Base-by-base conservation (phyloP, 805 yeast species). In the Cyberlindnera nakhonratchasimensis region DNA sequence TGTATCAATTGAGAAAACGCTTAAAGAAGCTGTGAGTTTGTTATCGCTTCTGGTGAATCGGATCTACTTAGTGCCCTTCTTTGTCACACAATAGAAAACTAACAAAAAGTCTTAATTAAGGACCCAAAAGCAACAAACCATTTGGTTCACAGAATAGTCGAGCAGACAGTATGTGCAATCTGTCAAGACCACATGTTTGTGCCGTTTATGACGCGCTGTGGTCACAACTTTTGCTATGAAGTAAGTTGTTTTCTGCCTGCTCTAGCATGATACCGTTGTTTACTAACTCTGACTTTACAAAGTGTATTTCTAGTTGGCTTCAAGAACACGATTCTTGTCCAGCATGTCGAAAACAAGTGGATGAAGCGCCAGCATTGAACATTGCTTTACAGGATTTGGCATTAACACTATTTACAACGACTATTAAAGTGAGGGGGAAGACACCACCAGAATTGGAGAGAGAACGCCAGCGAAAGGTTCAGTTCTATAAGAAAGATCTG, bases 141-240 rank as follows among this genome's bases (percentile, higher is more conserved):
- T n/a, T 23, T 57, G 1, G 25, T 57, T 1, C 47, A 45, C 35
- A 50, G 54, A 16, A 29, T 63, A 5, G 32, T 60, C 12, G 66
- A 64, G 12, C 56, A 63, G 19, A 43, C 64, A 6, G 37, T 55
- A 25, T 85, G 93, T 56, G 70, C 82, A 6, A 71, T 85, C 10
- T 85, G 93, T 54, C 79, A 81, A 26, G 91, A 84, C 39, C 62
- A 74, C 37, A 78, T 84, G 83, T 73, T 70, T 48, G 72, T 74
- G 2, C 91, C 93, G 2, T 76, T 79, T 52, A 65, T 77, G 52
- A 67, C 79, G 0, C 59, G 67, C 11, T 85, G 93, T 64, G 91
- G 91, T 2, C 93, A 85, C 57, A 75, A 83, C 23, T 83, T 78
- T 52, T 85, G 91, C 60, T 84, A 84, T 56, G 74, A 66, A 24